Percentiles rank a stretch among this genome's conserved stretches.
Evolutionary conservation across 78 protist species (phyloP).

Genomic region (Creolimax fragrantissima): DNA sequence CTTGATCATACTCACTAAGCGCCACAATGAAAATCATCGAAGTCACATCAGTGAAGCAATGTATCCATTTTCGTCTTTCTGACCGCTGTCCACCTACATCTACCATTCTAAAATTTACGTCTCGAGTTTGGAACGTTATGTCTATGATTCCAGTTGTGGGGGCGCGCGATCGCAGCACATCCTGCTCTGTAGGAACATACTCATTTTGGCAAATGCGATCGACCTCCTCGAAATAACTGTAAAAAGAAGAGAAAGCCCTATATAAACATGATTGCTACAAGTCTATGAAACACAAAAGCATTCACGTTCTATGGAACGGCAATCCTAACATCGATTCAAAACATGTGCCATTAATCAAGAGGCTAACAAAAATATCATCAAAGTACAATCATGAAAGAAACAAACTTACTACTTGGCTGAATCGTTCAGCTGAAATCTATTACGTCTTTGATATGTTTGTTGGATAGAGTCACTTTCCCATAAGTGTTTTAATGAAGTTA

Average conservation of each 20-base stretch:
- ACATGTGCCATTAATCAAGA: no score
- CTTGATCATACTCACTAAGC: conserved; percentile 73
- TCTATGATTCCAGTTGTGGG: conserved; percentile 86
- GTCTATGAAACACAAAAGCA: background rate
- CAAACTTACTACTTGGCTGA: conserved; percentile 59
- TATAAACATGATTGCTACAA: conserved; percentile 33
- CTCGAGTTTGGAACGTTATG: conserved; percentile 44
- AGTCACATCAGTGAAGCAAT: conserved; percentile 88
- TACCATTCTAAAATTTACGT: conserved; percentile 53
- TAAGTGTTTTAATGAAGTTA: background rate
- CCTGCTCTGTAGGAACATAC: conserved; percentile 73
- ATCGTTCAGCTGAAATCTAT: conserved; percentile 76
- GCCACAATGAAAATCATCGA: conserved; percentile 85
- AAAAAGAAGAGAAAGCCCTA: no score
- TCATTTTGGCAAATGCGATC: conserved; percentile 39
- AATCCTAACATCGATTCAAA: background rate
- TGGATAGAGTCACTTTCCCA: conserved; percentile 3
- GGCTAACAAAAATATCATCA: background rate
- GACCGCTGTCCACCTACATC: conserved; percentile 93
- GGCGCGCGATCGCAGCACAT: conserved; percentile 75
- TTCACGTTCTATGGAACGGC: no score
- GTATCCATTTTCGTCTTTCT: conserved; percentile 92
- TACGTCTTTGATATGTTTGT: background rate
- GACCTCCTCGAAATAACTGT: conserved; percentile 52
- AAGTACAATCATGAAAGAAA: background rate